Evolutionary conservation across 192 early-diverging fungal species (phyloP).

Genomic region (Dissophora ornata): DNA sequence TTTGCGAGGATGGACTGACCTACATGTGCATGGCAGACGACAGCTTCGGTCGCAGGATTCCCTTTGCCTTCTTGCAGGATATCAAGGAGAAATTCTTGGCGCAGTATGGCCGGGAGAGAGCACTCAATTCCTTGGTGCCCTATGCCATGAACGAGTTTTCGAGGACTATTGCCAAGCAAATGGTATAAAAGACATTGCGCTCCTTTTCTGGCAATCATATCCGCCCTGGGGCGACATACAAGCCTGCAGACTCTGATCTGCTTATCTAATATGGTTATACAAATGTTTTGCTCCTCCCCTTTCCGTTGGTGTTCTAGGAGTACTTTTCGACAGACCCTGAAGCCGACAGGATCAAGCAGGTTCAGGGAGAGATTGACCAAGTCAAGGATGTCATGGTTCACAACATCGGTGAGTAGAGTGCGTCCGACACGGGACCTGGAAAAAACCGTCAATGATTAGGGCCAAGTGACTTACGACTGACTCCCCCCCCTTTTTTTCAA

Average conservation of each 20-base stretch:
- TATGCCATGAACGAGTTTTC: slow-evolving; percentile 89
- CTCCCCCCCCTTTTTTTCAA: slow-evolving; percentile 10
- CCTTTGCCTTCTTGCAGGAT: slow-evolving; percentile 93
- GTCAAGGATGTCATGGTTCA: slow-evolving; percentile 95
- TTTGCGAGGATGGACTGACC: slow-evolving; percentile 79
- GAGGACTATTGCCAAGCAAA: slow-evolving; percentile 80
- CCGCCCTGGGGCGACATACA: no score
- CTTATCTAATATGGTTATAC: slow-evolving; percentile 11
- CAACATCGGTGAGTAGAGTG: slow-evolving; percentile 78
- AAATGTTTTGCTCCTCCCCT: no score
- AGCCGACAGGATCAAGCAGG: slow-evolving; percentile 82
- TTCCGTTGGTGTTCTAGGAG: slow-evolving; percentile 55
- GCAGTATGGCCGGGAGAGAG: slow-evolving; percentile 66
- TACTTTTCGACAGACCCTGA: slow-evolving; percentile 77
- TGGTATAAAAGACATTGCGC: no score
- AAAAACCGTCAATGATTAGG: no score
- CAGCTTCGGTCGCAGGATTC: slow-evolving; percentile 77
- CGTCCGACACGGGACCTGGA: background rate
- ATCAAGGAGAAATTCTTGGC: slow-evolving; percentile 72
- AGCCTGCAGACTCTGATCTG: no score
- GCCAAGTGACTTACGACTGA: no score
- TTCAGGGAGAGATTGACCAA: slow-evolving; percentile 91
- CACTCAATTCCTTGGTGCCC: slow-evolving; percentile 63
- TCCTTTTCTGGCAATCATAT: no score
- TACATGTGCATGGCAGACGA: slow-evolving; percentile 91